Conservation (phyloP, 768 basidiomycete genomes). For the Suillus subaureus region DNA sequence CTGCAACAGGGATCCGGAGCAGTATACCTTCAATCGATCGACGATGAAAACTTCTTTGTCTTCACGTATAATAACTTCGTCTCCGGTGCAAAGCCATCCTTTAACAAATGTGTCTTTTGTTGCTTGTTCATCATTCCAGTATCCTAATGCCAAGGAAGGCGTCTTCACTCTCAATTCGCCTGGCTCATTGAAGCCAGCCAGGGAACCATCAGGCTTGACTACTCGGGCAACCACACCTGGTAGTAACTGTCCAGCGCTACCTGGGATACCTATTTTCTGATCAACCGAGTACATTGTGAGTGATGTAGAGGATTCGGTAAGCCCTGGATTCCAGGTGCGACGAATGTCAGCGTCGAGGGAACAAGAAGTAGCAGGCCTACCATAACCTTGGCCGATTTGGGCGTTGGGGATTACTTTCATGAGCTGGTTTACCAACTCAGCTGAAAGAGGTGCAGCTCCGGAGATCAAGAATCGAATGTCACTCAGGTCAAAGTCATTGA, state of each 20-base stretch:
- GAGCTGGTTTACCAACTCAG: slow-evolving; percentile 51
- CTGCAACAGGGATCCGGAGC: background rate
- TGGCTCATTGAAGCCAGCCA: slow-evolving; percentile 55
- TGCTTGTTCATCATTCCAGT: slow-evolving; percentile 59
- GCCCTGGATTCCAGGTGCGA: slow-evolving; percentile 40
- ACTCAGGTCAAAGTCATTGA: slow-evolving; percentile 50
- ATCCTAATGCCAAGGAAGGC: slow-evolving; percentile 43
- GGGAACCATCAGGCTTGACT: slow-evolving; percentile 57
- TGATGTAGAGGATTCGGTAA: slow-evolving; percentile 67
- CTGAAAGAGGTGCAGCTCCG: slow-evolving; percentile 67
- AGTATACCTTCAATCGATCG: slow-evolving; percentile 60
- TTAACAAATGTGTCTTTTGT: slow-evolving; percentile 70
- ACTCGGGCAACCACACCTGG: slow-evolving; percentile 59
- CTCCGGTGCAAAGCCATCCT: slow-evolving; percentile 76
- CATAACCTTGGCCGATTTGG: slow-evolving; percentile 65
- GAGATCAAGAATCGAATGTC: slow-evolving; percentile 56
- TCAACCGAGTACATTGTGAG: slow-evolving; percentile 51
- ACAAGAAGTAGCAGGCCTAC: slow-evolving; percentile 28
- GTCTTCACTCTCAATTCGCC: slow-evolving; percentile 59
- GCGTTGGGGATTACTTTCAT: slow-evolving; percentile 55
- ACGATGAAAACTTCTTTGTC: slow-evolving; percentile 61
- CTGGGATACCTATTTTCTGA: slow-evolving; percentile 51
- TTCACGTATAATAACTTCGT: slow-evolving; percentile 57
- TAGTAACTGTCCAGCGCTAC: slow-evolving; percentile 48
- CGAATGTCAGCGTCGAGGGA: background rate